Evolutionary conservation across 331 rosid species (phyloP).

Genomic region (Phaseolus coccineus): DNA sequence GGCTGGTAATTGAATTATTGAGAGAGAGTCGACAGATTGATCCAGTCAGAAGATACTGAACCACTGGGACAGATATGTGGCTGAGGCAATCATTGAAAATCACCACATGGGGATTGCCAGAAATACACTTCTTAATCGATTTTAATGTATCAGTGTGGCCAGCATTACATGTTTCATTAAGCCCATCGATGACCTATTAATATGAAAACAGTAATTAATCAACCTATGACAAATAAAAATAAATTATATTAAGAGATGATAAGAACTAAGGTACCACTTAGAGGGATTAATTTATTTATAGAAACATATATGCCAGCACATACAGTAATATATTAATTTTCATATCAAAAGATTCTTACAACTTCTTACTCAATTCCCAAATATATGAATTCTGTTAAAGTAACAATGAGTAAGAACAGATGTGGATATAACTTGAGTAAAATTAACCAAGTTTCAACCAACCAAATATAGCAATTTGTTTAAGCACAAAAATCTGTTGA

Average conservation of each 20-base stretch:
- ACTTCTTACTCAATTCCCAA: neutral
- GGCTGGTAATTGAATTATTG: conserved; percentile 61
- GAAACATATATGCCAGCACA: conserved; percentile 18
- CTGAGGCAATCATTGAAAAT: conserved; percentile 69
- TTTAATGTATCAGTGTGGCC: conserved; percentile 61
- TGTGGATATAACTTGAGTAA: neutral
- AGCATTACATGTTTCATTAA: conserved; percentile 53
- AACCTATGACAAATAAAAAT: conserved; percentile 30
- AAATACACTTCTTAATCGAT: conserved; percentile 60
- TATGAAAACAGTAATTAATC: conserved; percentile 38
- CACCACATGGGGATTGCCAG: conserved; percentile 61
- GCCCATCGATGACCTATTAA: conserved; percentile 80
- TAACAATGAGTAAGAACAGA: neutral
- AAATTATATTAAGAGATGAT: neutral
- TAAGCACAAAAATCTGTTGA: neutral
- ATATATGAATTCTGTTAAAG: neutral
- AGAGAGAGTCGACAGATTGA: conserved; percentile 68
- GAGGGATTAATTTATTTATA: conserved; percentile 2
- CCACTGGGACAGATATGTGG: conserved; percentile 51
- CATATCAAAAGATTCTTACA: conserved; percentile 9
- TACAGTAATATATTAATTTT: neutral
- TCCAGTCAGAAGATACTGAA: conserved; percentile 65
- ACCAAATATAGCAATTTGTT: neutral
- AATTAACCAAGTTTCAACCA: conserved; percentile 2
- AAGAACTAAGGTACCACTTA: neutral